Conservation (phyloP, 2,329 filamentous ascomycete species). For the Berkeleyomyces rouxiae region DNA sequence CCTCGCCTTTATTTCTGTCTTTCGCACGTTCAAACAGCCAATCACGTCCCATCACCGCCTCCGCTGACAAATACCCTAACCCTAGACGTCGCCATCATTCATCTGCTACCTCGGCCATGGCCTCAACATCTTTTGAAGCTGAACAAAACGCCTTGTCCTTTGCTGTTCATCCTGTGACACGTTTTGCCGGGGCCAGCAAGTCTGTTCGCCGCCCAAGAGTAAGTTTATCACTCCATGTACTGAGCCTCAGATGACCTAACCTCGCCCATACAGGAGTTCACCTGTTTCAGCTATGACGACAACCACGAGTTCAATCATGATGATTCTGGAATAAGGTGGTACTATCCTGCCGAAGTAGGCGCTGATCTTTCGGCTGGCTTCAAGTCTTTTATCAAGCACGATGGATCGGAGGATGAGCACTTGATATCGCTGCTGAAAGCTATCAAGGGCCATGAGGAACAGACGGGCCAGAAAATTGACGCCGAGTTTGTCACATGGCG, state of each 20-base stretch:
- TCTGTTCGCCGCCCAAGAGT: conserved; percentile 62
- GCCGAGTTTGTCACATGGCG: conserved; percentile 82
- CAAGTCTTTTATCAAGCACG: conserved; percentile 64
- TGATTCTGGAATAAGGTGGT: conserved; percentile 69
- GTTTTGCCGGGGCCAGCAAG: conserved; percentile 51
- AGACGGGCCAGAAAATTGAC: conserved; percentile 48
- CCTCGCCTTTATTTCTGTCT: not conserved
- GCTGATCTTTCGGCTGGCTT: conserved; percentile 67
- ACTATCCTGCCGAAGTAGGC: conserved; percentile 59
- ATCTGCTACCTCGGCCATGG: not conserved
- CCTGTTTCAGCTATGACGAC: conserved; percentile 85
- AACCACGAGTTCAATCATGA: conserved; percentile 61
- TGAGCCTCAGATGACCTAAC: too few relatives aligned
- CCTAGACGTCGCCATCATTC: not conserved
- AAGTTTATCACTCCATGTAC: conserved; percentile 15
- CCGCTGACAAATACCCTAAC: not conserved
- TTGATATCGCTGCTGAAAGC: conserved; percentile 68
- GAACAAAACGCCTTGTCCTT: conserved; percentile 25
- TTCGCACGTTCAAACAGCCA: not conserved
- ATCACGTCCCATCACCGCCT: not conserved
- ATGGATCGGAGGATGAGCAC: conserved; percentile 74
- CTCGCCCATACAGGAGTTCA: conserved; percentile 49
- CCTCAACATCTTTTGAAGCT: not conserved
- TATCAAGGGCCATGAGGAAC: conserved; percentile 55
- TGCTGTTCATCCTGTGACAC: conserved; percentile 49